Evolutionary conservation across 2,329 filamentous ascomycete genomes (phyloP), one percentile per base, ranked within the genome.

Genomic region (Ophiosphaerella herpotricha): DNA sequence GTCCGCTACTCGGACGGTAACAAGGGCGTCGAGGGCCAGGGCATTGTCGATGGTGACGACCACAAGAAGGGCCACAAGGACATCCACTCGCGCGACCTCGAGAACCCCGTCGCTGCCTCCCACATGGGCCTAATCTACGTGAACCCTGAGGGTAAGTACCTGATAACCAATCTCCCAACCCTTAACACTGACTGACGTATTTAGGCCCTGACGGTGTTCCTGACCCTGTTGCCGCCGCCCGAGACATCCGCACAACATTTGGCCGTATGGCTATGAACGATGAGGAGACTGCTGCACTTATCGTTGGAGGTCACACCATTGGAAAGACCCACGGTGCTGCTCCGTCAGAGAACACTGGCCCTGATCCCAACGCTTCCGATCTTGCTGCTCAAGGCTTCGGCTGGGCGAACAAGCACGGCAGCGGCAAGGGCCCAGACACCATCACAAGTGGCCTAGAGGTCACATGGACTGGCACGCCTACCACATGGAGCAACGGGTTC

Each of bases 101-200:
- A 91, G 75, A 73, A 80, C 64, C 88, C 88, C 2, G 73, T 91
- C 12, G 87, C 78, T 7, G 85, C 88, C 37, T 78, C 85, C 26
- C 84, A 88, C 75, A 88, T 89, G 85, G 88, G 88, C 67, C 76
- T 92, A 63, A 91, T 92, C 70, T 92, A 92, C 71, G 88, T 91
- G 54, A 91, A 92, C 77, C 88, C 89, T 2, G 86, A 91, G 72
- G 66, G 58, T 61, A 31, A 55, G 58, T 52, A 14, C 6, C 21
- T 18, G 8, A 38, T 11, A 13, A 18, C 5, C 9, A 13, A 43
- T 2, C 18, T 21, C 18, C 4, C 7, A 13, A 21, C 9, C n/a
- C 11, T 7, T 7, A 24, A 13, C 32, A 14, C 12, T 32, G 5
- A 39, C 54, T 59, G 37, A 58, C 46, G 14, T 14, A 11, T 35